Conservation (phyloP, 495 filamentous ascomycete genomes). For the Platismatia glauca region DNA sequence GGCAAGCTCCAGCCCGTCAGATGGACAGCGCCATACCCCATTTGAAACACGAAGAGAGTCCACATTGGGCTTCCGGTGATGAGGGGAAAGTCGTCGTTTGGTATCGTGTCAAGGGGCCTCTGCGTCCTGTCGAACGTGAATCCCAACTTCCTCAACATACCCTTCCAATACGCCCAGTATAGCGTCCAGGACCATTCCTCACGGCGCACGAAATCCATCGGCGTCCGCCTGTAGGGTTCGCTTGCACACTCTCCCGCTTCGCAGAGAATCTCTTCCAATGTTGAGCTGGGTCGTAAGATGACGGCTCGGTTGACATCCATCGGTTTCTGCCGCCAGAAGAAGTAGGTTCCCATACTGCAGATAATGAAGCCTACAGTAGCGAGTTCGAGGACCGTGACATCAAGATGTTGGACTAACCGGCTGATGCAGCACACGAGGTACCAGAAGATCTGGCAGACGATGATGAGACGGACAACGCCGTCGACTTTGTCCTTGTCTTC, state of each 20-base stretch:
- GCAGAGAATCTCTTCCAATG: conserved; percentile 21
- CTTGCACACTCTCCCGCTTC: conserved; percentile 18
- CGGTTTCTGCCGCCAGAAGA: conserved; percentile 32
- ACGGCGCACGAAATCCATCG: conserved; percentile 26
- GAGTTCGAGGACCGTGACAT: conserved; percentile 28
- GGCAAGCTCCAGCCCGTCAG: conserved; percentile 21
- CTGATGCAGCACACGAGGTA: conserved; percentile 25
- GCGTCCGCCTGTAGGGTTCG: conserved; percentile 22
- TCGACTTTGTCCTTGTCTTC: conserved; percentile 24
- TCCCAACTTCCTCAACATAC: neutral
- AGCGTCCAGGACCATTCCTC: conserved; percentile 21
- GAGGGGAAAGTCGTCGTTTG: neutral
- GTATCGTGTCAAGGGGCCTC: neutral
- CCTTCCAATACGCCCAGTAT: neutral
- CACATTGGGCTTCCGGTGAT: neutral
- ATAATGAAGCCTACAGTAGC: conserved; percentile 27
- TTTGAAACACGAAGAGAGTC: conserved; percentile 11
- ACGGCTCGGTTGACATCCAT: conserved; percentile 22
- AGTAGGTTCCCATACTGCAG: conserved; percentile 24
- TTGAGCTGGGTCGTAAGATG: conserved; percentile 9
- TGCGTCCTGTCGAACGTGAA: neutral
- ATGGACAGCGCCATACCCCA: conserved; percentile 20
- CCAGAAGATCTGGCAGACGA: conserved; percentile 27
- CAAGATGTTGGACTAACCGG: conserved; percentile 17
- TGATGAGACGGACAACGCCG: conserved; percentile 26